Conservation (phyloP, 768 basidiomycete genomes). For the Coprinopsis marcescibilis region DNA sequence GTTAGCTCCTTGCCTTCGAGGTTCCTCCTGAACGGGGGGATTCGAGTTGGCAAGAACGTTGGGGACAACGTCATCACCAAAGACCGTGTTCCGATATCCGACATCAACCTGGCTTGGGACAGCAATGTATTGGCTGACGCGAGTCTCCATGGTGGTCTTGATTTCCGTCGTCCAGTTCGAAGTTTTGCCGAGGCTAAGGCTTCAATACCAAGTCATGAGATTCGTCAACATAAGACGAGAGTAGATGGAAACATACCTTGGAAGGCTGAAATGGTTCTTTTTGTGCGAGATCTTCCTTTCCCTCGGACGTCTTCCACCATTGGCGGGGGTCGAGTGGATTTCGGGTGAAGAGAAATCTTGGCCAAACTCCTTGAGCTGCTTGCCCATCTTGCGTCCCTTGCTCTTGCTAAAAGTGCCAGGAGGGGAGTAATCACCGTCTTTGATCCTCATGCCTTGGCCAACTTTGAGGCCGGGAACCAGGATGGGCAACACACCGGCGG, state of each 20-base stretch:
- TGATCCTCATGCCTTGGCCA: slow-evolving; percentile 51
- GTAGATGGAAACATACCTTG: slow-evolving; percentile 40
- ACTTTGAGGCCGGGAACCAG: slow-evolving; percentile 62
- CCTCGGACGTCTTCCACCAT: slow-evolving; percentile 23
- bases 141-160: slow-evolving; percentile 40
- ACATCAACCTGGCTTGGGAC: slow-evolving; percentile 36
- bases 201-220: slow-evolving; percentile 21
- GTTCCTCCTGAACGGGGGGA: slow-evolving; percentile 34
- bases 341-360: slow-evolving; percentile 52
- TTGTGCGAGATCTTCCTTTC: slow-evolving; percentile 50
- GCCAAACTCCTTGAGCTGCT: slow-evolving; percentile 37
- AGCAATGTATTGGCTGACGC: slow-evolving; percentile 33
- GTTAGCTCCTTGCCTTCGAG: slow-evolving; percentile 13
- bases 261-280: slow-evolving; percentile 60
- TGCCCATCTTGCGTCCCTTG: slow-evolving; percentile 28
- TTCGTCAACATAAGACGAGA: background rate
- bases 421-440: slow-evolving; percentile 36
- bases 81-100: slow-evolving; percentile 42
- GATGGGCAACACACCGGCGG: slow-evolving; percentile 61
- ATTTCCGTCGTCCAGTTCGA: slow-evolving; percentile 53
- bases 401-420: slow-evolving; percentile 36
- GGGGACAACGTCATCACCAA: slow-evolving; percentile 35
- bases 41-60: slow-evolving; percentile 29
- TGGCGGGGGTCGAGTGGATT: slow-evolving; percentile 58
- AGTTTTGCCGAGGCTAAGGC: slow-evolving; percentile 58